Evolutionary conservation across 192 early-diverging fungal genomes (phyloP), one percentile per base, ranked within the genome.

Genomic region (Podila clonocystis): DNA sequence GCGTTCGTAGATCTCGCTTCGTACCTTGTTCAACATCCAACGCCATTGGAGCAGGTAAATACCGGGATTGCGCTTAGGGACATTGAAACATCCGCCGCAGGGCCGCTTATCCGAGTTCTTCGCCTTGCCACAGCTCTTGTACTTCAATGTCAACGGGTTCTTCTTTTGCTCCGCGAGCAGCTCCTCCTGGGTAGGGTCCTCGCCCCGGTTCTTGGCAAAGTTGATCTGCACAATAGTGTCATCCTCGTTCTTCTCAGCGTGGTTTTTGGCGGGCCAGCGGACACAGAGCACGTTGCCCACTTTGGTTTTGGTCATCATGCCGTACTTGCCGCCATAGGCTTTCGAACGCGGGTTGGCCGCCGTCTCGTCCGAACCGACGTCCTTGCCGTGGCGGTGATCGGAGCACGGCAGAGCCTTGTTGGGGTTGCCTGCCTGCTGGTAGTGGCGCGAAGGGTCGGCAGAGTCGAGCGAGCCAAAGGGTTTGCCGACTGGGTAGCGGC

Each of bases 201-300:
- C 34, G 1, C 66, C 45, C 12, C n/a, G 15, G 60, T 5, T 24
- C 67, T 73, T 80, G 50, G 71, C 58, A 4, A 80, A 26, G 62
- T 80, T 80, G 50, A 80, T 80, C 77, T 73, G 67, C 3, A 80
- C 77, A 19, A 50, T 48, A 5, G 65, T 80, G 34, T 80, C 50
- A 9, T 64, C 70, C 34, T 80, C 77, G 52, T 80, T 80, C 22
- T 65, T 65, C 58, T 73, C 67, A 1, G 77, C 77, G 30, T 80
- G 77, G 77, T 80, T 80, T 67, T 80, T 80, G 64, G 77, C 77
- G 2, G 77, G 77, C 77, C 77, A 80, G 17, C 77, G 70, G 33
- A 73, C 70, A 48, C 77, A 80, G 30, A 80, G 62, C 0, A 64
- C 70, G 15, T 65, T 49, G 0, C 77, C 77, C 0, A 73, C 70